Percentiles rank a stretch among this genome's conserved stretches.
Evolutionary conservation across 208 protist genomes (phyloP).

Genomic region (Wallacemonas collosoma): DNA sequence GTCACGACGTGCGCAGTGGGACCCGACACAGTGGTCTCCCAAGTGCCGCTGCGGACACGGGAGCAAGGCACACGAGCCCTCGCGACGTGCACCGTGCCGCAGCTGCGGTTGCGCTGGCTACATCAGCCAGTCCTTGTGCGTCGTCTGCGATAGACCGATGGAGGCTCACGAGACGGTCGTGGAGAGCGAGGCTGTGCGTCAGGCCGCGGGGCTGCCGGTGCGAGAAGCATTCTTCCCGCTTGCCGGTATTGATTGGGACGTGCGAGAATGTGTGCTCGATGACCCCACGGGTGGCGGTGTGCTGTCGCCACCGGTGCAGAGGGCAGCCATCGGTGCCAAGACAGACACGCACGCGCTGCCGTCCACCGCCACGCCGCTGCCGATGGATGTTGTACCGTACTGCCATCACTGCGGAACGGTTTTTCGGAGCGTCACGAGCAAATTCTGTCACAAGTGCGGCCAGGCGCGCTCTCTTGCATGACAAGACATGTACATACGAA

Average conservation of each 20-base stretch:
- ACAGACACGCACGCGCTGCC: neutral
- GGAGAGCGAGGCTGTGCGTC: conserved; percentile 69
- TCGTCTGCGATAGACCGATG: conserved; percentile 81
- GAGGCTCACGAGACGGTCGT: conserved; percentile 85
- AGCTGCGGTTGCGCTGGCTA: conserved; percentile 58
- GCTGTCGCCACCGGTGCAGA: conserved; percentile 15
- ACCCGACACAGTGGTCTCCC: conserved; percentile 58
- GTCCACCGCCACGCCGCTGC: neutral
- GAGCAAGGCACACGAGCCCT: conserved; percentile 49
- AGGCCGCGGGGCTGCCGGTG: conserved; percentile 44
- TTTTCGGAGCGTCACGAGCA: conserved; percentile 41
- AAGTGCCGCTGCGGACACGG: conserved; percentile 88
- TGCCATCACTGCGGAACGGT: conserved; percentile 57
- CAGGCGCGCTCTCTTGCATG: conserved; percentile 19
- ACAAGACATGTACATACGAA: conserved; percentile 6
- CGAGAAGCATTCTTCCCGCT: conserved; percentile 75
- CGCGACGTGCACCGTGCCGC: conserved; percentile 5
- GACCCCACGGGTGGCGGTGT: conserved; percentile 59
- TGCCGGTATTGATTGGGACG: conserved; percentile 53
- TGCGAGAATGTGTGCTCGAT: conserved; percentile 63
- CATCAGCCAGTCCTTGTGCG: conserved; percentile 70
- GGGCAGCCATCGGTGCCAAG: neutral
- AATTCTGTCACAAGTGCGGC: conserved; percentile 69
- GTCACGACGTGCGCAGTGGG: conserved; percentile 60
- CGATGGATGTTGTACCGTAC: conserved; percentile 25